Conservation (phyloP, 164 flowering plant species). For the Paratinospora sagittata region DNA sequence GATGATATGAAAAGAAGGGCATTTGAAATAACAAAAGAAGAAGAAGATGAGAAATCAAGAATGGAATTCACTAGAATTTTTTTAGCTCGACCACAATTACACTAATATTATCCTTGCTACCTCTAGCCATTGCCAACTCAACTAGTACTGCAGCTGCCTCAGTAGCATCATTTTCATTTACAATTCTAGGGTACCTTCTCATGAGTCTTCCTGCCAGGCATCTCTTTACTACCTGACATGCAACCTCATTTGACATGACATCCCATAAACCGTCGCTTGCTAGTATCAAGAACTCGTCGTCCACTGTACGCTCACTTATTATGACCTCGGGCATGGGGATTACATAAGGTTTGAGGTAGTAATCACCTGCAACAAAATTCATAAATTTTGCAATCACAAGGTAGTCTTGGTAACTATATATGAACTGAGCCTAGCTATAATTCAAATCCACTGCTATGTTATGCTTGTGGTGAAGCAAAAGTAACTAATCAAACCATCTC, state of each 20-base stretch:
- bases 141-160: conserved; percentile 37
- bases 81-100: conserved; percentile 29
- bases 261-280: too few species aligned
- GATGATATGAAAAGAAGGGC: background rate
- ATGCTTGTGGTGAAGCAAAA: background rate
- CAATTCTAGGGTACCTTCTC: conserved; percentile 10
- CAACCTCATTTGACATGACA: too few species aligned
- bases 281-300: too few species aligned
- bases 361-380: conserved; percentile 30
- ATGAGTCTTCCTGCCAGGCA: conserved; percentile 23
- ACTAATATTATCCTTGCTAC: conserved; percentile 41
- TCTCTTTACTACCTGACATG: conserved; percentile 28
- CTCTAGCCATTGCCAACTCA: conserved; percentile 36
- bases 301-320: too few species aligned
- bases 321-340: too few species aligned
- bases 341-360: too few species aligned
- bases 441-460: background rate
- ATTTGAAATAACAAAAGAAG: background rate
- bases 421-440: background rate
- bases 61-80: background rate
- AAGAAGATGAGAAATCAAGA: background rate
- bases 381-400: background rate
- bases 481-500: background rate
- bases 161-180: conserved; percentile 15
- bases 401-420: background rate